Evolutionary conservation across 352 stramenopile species (phyloP), one percentile per base, ranked within the genome.

Genomic region (Blastocystis sp.): DNA sequence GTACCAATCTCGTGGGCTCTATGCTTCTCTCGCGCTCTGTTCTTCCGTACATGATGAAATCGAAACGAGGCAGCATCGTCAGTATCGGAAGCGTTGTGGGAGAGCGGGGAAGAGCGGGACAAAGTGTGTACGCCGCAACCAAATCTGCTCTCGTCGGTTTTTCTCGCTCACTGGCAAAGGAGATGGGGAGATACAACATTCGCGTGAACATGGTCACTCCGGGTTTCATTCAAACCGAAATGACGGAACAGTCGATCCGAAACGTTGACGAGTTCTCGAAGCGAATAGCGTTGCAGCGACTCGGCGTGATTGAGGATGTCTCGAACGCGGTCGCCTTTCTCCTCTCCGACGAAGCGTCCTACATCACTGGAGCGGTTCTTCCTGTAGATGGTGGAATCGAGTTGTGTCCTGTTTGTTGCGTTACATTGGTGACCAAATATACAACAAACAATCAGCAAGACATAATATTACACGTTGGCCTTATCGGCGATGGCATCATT

Each of bases 171-270:
- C 88, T 95, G 53, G 91, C 91, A 44, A 95, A 95, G 75, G 92
- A 95, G 79, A 89, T 95, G 18, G 92, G 91, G 21, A 90, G 88
- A 67, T 90, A 91, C 49, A 93, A 93, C 65, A 93, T 95, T 75
- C 92, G 92, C 34, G 91, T 93, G 32, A 95, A 95, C 84, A 87
- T 95, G 18, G 91, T 95, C 1, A 91, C 93, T 81, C 92, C 92
- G 0, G 92, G 92, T 8, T 95, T 93, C 87, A 93, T 95, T 67
- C 81, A 87, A 21, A 95, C 92, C 0, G 89, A 92, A 81, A 95
- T 95, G 92, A 95, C 91, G 3, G 87, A 61, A 4, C 2, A 64
- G n/a, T 81, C 69, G 8, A 44, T 81, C 2, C 87, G 87, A 32
- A 90, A 90, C n/a, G 88, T 87, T 42, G 88, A 91, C 0, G 89